Percentiles rank a stretch among this genome's conserved stretches.
phyloP scores from a whole-genome alignment of 345 rosid genomes.

The Bruguiera parviflora region DNA sequence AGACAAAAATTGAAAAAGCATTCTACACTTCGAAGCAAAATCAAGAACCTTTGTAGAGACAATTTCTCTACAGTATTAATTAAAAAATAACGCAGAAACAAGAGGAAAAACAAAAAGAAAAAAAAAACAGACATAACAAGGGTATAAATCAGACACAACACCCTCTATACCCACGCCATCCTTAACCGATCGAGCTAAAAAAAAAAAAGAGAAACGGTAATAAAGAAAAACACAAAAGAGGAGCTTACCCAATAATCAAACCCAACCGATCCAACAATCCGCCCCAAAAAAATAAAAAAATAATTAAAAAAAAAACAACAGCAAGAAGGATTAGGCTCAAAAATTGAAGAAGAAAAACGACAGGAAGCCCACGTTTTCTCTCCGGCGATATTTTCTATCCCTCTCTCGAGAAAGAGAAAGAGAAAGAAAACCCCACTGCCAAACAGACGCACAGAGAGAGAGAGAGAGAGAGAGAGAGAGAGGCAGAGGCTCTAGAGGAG shows the following conservation, averaged over 20 bases:
- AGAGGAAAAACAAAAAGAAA: not conserved
- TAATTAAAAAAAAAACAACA: too few relatives aligned
- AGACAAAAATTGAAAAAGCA: not conserved
- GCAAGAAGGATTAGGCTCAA: not conserved
- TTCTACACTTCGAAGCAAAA: not conserved
- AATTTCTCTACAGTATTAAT: slow-evolving; percentile 3
- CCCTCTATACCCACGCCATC: slow-evolving; percentile 5
- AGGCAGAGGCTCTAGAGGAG: not conserved
- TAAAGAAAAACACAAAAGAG: not conserved
- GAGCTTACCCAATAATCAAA: slow-evolving; percentile 30
- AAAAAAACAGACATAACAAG: not conserved
- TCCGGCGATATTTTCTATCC: slow-evolving; percentile 5
- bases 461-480: not conserved
- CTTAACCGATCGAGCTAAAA: slow-evolving; percentile 25
- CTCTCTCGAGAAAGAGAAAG: slow-evolving; percentile 24
- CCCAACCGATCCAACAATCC: slow-evolving; percentile 33
- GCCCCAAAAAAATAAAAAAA: not conserved
- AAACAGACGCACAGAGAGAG: not conserved
- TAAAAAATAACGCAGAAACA: slow-evolving; percentile 8
- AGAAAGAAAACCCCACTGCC: slow-evolving; percentile 14
- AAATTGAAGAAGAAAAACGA: not conserved
- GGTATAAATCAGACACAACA: not conserved
- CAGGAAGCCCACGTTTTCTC: slow-evolving; percentile 6
- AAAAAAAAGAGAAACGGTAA: not conserved
- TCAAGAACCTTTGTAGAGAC: not conserved